A percentile compares a stretch with the other conserved stretches of the same genome.
These are phyloP conservation scores for Pseudocercospora musae DNA, from an alignment of 2,329 filamentous ascomycete genomes.

Conservation along the genomic window DNA sequence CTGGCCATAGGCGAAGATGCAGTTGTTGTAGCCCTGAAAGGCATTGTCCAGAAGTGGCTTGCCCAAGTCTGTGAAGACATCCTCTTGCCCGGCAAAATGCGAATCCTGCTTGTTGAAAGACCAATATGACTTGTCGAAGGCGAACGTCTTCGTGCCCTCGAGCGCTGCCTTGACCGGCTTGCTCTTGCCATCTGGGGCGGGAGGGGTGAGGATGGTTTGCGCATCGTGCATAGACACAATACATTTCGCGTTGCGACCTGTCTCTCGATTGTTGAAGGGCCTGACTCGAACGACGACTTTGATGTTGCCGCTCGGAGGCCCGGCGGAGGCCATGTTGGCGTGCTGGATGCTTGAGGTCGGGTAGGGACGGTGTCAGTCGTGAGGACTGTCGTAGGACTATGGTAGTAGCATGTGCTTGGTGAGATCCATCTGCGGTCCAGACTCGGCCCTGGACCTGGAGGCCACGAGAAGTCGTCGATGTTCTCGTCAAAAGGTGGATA, in stretches of 20 bases:
- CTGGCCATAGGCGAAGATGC: constrained; percentile 98
- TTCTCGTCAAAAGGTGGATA: too few species aligned
- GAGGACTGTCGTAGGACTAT: neutral
- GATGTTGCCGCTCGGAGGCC: constrained; percentile 71
- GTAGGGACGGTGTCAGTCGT: too few species aligned
- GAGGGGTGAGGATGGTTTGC: constrained; percentile 81
- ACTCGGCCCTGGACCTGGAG: neutral
- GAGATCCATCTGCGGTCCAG: neutral
- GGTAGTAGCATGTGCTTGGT: neutral
- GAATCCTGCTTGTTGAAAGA: constrained; percentile 81
- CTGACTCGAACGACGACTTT: constrained; percentile 98
- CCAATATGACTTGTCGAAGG: constrained; percentile 97
- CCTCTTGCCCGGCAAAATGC: constrained; percentile 85
- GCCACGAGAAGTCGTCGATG: neutral
- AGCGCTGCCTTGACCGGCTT: constrained; percentile 65
- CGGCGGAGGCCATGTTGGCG: constrained; percentile 26
- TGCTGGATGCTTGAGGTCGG: neutral
- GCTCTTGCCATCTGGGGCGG: constrained; percentile 62
- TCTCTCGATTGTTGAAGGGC: constrained; percentile 84
- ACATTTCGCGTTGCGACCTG: constrained; percentile 89
- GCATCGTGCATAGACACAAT: constrained; percentile 94
- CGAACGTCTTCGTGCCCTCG: constrained; percentile 76
- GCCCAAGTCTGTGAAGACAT: constrained; percentile 79
- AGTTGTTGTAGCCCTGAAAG: constrained; percentile 98
- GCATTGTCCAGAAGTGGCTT: constrained; percentile 93